These are phyloP conservation scores for Geranium brycei DNA, from an alignment of 345 rosid genomes.

Conservation along the genomic window DNA sequence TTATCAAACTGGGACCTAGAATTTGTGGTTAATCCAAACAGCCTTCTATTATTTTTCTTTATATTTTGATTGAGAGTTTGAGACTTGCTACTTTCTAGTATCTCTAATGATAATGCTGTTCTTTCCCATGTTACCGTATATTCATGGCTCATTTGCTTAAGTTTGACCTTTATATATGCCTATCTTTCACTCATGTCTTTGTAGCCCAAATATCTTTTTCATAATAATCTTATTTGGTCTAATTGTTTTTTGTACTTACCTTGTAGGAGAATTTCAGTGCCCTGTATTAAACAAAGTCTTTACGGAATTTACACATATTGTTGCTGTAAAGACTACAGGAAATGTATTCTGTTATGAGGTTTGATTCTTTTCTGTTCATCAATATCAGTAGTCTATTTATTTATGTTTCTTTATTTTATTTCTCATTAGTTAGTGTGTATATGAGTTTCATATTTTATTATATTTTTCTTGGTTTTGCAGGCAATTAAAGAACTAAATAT, in stretches of 20 bases:
- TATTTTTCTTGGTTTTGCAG: constrained; percentile 18
- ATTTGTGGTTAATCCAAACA: neutral
- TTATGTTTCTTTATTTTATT: constrained; percentile 5
- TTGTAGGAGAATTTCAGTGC: constrained; percentile 74
- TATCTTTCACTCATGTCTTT: neutral
- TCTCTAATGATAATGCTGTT: neutral
- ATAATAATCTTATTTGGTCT: neutral
- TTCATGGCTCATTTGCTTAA: neutral
- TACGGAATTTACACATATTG: constrained; percentile 79
- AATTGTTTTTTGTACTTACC: neutral
- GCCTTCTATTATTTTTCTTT: neutral
- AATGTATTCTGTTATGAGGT: constrained; percentile 90
- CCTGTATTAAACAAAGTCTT: constrained; percentile 89
- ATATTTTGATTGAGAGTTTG: neutral
- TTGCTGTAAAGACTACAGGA: constrained; percentile 85
- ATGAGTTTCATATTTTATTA: constrained; percentile 7
- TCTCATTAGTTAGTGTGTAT: constrained; percentile 1
- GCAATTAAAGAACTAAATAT: constrained; percentile 84
- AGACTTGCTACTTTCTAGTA: neutral
- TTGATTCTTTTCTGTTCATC: constrained; percentile 8
- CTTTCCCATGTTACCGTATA: neutral
- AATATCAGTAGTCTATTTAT: constrained; percentile 3
- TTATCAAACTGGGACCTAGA: neutral
- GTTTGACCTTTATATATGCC: neutral
- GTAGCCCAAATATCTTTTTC: neutral